Evolutionary conservation across 345 rosid genomes (phyloP).

Genomic region (Garcia nutans): DNA sequence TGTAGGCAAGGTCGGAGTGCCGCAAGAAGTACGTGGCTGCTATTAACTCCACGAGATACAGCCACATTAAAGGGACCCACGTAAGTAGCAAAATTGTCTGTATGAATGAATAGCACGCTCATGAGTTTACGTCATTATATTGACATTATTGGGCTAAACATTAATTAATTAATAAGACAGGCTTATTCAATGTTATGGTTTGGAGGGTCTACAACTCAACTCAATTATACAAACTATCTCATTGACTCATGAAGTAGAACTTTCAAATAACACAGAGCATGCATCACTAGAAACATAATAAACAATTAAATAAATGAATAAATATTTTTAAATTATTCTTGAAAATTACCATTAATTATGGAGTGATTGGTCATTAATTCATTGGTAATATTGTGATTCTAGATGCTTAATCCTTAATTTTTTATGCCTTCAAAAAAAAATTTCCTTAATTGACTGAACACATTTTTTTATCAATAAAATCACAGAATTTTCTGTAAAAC

Average conservation of each 20-base stretch:
- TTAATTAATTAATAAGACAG: background rate
- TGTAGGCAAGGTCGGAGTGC: too few species aligned
- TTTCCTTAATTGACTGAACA: constrained; percentile 39
- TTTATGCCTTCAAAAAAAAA: background rate
- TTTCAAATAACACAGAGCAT: background rate
- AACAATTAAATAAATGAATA: background rate
- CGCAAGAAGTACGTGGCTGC: too few species aligned
- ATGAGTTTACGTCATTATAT: background rate
- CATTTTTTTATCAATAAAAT: background rate
- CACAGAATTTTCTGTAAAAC: background rate
- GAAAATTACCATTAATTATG: background rate
- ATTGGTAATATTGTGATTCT: background rate
- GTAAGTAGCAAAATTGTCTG: too few species aligned
- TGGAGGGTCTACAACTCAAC: background rate
- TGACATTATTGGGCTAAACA: background rate
- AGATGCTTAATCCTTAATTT: too few species aligned
- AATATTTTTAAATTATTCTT: too few species aligned
- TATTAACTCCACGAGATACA: too few species aligned
- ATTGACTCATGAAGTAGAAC: background rate
- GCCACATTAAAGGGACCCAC: too few species aligned
- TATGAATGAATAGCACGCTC: background rate
- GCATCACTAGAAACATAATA: background rate
- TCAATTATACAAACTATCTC: constrained; percentile 11
- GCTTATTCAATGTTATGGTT: background rate
- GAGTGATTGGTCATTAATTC: background rate